phyloP scores from a whole-genome alignment of 805 yeast genomes.

The Kuraishia cidri region DNA sequence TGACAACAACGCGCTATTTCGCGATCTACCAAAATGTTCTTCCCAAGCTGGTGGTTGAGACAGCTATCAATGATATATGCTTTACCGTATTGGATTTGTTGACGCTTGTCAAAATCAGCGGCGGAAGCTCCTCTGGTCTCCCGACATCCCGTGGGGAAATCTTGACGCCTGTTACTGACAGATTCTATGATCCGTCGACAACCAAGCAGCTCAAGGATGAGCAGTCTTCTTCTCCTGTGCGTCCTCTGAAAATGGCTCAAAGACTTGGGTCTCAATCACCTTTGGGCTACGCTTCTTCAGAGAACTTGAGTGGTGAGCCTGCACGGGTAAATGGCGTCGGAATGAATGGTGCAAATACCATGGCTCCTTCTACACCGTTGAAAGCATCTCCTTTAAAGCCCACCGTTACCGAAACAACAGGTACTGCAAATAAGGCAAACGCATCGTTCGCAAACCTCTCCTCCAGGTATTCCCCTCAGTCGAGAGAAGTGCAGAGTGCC shows the following conservation, averaged over 20 bases:
- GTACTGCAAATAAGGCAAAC: no score
- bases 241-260: constrained; percentile 64
- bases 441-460: no score
- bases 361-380: no score
- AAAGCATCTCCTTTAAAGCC: no score
- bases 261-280: constrained; percentile 15
- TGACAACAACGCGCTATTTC: constrained; percentile 71
- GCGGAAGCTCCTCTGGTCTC: constrained; percentile 4
- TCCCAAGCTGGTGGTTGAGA: constrained; percentile 64
- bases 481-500: no score
- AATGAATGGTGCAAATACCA: no score
- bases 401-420: no score
- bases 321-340: no score
- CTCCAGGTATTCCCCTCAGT: no score
- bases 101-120: constrained; percentile 35
- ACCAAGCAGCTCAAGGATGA: no score
- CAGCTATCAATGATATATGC: constrained; percentile 68
- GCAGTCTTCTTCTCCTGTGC: constrained; percentile 50
- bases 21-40: constrained; percentile 53
- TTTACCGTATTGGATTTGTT: constrained; percentile 57
- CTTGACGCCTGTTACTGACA: not conserved
- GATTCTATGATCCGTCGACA: not conserved
- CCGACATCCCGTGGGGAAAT: constrained; percentile 3
- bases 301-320: no score
- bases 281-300: no score